These are phyloP conservation scores for Aspergillus sp. DNA, from an alignment of 2,329 filamentous ascomycete species.

Conservation along the genomic window DNA sequence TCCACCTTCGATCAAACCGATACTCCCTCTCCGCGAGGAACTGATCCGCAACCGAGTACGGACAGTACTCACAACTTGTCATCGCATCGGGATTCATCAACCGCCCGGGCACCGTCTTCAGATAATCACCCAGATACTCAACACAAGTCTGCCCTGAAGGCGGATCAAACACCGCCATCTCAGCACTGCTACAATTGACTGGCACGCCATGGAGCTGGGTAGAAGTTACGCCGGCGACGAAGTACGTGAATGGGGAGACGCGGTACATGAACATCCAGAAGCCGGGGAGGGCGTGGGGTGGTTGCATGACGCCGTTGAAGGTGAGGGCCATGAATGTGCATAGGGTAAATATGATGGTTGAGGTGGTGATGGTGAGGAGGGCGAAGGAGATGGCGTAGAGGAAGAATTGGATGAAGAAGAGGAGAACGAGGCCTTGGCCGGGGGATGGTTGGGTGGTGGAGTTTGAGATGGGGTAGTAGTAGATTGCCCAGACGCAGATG, in stretches of 20 bases:
- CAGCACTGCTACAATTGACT: slow-evolving; percentile 68
- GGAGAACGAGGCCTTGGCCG: slow-evolving; percentile 75
- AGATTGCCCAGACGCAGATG: slow-evolving; percentile 73
- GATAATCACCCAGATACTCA: slow-evolving; percentile 60
- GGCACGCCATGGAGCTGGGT: slow-evolving; percentile 67
- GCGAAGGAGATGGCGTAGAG: slow-evolving; percentile 81
- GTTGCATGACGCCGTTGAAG: slow-evolving; percentile 70
- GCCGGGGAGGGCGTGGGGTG: slow-evolving; percentile 61
- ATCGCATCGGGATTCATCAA: slow-evolving; percentile 55
- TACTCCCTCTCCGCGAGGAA: slow-evolving; percentile 45
- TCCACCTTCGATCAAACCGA: slow-evolving; percentile 63
- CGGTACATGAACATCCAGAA: slow-evolving; percentile 69
- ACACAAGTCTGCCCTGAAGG: slow-evolving; percentile 58
- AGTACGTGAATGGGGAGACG: slow-evolving; percentile 58
- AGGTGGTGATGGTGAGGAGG: slow-evolving; percentile 73
- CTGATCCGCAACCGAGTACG: slow-evolving; percentile 39
- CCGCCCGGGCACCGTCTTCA: slow-evolving; percentile 54
- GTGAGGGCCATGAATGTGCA: slow-evolving; percentile 84
- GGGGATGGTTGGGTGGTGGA: slow-evolving; percentile 56
- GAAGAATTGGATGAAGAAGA: slow-evolving; percentile 74
- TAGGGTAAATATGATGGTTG: slow-evolving; percentile 73
- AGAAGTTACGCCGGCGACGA: slow-evolving; percentile 65
- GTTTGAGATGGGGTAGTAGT: slow-evolving; percentile 77
- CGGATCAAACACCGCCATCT: slow-evolving; percentile 67
- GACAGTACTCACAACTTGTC: slow-evolving; percentile 54